Conservation (phyloP, 2,329 filamentous ascomycete genomes). For the Trichoderma hamatum region DNA sequence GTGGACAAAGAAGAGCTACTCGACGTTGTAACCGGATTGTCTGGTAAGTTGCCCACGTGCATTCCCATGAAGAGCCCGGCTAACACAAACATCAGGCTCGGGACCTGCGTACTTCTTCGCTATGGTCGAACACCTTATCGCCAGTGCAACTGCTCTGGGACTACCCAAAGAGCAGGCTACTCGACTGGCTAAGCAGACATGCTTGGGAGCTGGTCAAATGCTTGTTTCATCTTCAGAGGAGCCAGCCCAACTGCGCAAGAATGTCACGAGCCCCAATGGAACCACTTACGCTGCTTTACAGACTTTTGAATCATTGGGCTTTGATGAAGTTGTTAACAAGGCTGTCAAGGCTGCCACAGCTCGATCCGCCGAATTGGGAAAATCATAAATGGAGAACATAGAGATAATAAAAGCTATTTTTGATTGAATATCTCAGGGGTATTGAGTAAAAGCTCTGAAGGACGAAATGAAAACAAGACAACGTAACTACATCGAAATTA, state of each 20-base stretch:
- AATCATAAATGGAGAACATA: conserved; percentile 32
- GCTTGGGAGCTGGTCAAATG: conserved; percentile 56
- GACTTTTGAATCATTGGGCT: conserved; percentile 50
- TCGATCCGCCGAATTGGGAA: conserved; percentile 48
- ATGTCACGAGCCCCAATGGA: conserved; percentile 57
- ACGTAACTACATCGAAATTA: background rate
- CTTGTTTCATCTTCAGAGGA: conserved; percentile 51
- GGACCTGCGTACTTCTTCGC: conserved; percentile 58
- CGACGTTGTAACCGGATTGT: conserved; percentile 55
- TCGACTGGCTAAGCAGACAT: conserved; percentile 54
- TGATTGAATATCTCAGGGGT: background rate
- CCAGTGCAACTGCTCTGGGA: conserved; percentile 48
- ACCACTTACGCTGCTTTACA: conserved; percentile 54
- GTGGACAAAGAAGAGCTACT: conserved; percentile 53
- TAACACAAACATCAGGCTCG: conserved; percentile 43
- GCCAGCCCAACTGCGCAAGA: conserved; percentile 51
- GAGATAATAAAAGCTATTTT: conserved; percentile 3
- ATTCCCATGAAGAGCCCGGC: background rate
- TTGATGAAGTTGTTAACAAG: conserved; percentile 49
- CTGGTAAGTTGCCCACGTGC: conserved; percentile 42
- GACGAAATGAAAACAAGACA: background rate
- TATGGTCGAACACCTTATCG: conserved; percentile 54
- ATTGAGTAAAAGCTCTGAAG: background rate
- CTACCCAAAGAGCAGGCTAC: conserved; percentile 53
- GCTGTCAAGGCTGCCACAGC: conserved; percentile 51